Evolutionary conservation across 495 filamentous ascomycete species (phyloP).

Genomic region (Aspergillus olivimuriae): DNA sequence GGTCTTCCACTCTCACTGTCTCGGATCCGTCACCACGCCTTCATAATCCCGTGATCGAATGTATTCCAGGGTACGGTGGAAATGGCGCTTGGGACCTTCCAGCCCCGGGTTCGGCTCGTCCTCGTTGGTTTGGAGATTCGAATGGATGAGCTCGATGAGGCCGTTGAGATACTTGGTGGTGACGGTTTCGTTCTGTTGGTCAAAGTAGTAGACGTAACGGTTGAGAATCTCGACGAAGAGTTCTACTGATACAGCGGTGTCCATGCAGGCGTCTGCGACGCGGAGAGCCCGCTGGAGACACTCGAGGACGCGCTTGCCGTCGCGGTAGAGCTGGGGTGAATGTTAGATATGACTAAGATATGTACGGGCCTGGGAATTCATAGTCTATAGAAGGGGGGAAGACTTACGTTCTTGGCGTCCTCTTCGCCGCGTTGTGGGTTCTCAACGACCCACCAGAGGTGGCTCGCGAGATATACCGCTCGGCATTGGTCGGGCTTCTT

Average conservation of each 20-base stretch:
- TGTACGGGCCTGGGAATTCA: not conserved
- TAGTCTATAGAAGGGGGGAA: not conserved
- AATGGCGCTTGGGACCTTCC: constrained; percentile 84
- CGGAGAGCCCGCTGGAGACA: constrained; percentile 92
- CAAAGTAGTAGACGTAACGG: constrained; percentile 98
- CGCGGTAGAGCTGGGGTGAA: constrained; percentile 71
- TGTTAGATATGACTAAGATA: not conserved
- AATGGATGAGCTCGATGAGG: constrained; percentile 96
- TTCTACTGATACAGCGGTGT: constrained; percentile 95
- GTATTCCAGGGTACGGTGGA: constrained; percentile 88
- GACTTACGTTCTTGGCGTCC: constrained; percentile 73
- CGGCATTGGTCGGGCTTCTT: constrained; percentile 98
- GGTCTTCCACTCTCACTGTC: no score
- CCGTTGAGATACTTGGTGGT: constrained; percentile 98
- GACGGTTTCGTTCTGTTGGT: constrained; percentile 97
- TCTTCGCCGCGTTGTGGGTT: constrained; percentile 76
- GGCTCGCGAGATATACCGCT: constrained; percentile 91
- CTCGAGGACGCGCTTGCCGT: constrained; percentile 93
- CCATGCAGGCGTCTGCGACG: constrained; percentile 98
- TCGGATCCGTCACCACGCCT: constrained; percentile 72
- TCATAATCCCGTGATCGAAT: constrained; percentile 89
- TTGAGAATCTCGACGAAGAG: constrained; percentile 98
- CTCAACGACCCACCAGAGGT: constrained; percentile 96
- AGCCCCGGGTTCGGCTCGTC: constrained; percentile 60
- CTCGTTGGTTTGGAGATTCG: constrained; percentile 81